Evolutionary conservation across 805 yeast genomes (phyloP).

Genomic region (Teunomyces cretensis): DNA sequence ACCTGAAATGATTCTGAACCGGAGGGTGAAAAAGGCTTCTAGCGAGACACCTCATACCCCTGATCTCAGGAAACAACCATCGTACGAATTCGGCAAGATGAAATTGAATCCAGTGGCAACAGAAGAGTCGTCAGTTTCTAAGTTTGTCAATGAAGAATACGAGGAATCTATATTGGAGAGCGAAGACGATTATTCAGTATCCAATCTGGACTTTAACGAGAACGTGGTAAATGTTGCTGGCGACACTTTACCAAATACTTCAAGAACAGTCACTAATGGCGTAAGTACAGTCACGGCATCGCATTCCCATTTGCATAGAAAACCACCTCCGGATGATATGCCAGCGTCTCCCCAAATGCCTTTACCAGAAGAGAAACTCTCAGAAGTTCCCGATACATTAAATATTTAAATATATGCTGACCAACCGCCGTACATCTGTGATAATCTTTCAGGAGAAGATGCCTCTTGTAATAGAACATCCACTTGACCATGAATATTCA

Average conservation of each 20-base stretch:
- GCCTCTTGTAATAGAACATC: conserved; percentile 86
- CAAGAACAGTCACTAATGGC: not conserved
- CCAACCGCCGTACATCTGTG: conserved; percentile 96
- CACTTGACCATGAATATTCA: conserved; percentile 91
- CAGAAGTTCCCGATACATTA: not conserved
- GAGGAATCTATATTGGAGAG: not conserved
- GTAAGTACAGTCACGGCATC: not conserved
- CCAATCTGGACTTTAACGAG: not conserved
- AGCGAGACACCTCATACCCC: not conserved
- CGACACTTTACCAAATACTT: conserved; percentile 3
- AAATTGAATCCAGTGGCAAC: not conserved
- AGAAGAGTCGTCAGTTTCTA: not conserved
- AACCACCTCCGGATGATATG: not conserved
- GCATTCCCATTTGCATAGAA: not conserved
- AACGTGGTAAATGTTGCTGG: conserved; percentile 3
- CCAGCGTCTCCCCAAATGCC: not conserved
- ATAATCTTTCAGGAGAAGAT: conserved; percentile 62
- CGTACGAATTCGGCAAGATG: conserved; percentile 22
- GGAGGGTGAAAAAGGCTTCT: conserved; percentile 31
- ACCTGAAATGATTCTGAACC: conserved; percentile 68
- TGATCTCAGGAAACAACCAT: conserved; percentile 8
- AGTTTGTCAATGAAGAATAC: not conserved
- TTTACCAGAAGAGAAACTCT: not conserved
- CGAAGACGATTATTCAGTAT: not conserved
- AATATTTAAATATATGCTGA: conserved; percentile 32